A percentile compares a stretch with the other conserved stretches of the same genome.
phyloP scores from a whole-genome alignment of 495 filamentous ascomycete genomes.

The Antarctomyces pellizariae region DNA sequence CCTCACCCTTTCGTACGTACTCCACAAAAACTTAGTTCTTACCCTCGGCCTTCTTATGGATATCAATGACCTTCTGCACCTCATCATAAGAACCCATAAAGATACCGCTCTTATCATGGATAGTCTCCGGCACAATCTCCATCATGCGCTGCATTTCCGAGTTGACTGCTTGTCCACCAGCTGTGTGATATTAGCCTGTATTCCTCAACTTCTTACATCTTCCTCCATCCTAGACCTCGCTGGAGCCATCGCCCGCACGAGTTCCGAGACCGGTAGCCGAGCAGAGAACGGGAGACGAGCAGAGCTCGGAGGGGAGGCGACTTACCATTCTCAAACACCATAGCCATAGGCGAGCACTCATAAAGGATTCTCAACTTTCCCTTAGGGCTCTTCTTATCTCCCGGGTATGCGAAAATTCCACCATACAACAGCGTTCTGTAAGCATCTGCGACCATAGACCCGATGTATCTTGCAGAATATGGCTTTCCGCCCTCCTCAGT shows the following conservation, averaged over 20 bases:
- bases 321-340: conserved; percentile 95
- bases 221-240: conserved; percentile 1
- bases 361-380: conserved; percentile 94
- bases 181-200: conserved; percentile 18
- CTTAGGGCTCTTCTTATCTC: conserved; percentile 94
- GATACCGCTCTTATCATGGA: conserved; percentile 89
- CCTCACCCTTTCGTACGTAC: too few species aligned
- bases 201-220: too few species aligned
- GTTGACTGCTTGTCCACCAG: conserved; percentile 79
- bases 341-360: conserved; percentile 97
- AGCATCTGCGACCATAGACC: conserved; percentile 93
- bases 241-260: too few species aligned
- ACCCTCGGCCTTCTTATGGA: conserved; percentile 11
- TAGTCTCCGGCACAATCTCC: conserved; percentile 71
- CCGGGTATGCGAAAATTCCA: conserved; percentile 91
- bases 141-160: conserved; percentile 77
- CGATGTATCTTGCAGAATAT: conserved; percentile 87
- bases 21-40: too few species aligned
- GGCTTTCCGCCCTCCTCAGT: conserved; percentile 53
- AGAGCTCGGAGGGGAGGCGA: conserved; percentile 7
- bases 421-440: conserved; percentile 91
- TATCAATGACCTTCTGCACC: conserved; percentile 71
- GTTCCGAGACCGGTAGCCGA: not conserved
- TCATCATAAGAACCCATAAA: conserved; percentile 90
- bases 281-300: too few species aligned